A percentile compares a stretch with the other conserved stretches of the same genome.
These are phyloP conservation scores for Colletotrichum aenigma DNA, from an alignment of 2,329 filamentous ascomycete genomes.

Conservation along the genomic window DNA sequence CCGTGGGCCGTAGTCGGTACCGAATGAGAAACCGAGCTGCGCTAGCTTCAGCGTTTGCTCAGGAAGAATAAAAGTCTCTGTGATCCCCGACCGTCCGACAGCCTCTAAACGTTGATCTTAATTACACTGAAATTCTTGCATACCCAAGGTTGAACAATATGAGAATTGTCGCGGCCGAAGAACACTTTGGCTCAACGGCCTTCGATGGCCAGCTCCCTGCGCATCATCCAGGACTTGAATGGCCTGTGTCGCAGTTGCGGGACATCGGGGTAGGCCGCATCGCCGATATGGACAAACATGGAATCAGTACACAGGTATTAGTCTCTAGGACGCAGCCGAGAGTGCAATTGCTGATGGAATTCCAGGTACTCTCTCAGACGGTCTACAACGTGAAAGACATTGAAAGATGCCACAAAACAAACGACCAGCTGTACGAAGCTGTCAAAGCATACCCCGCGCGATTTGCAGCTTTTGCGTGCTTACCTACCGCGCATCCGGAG, in stretches of 20 bases:
- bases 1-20: not conserved
- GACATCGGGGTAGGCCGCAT: not conserved
- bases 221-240: not conserved
- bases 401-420: not conserved
- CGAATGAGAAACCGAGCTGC: not conserved
- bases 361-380: not conserved
- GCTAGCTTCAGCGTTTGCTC: not conserved
- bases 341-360: not conserved
- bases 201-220: not conserved
- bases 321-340: not conserved
- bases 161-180: not conserved
- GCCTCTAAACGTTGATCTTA: accelerated
- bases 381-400: not conserved
- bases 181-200: not conserved
- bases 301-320: not conserved
- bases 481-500: not conserved
- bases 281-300: not conserved
- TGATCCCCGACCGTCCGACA: accelerated
- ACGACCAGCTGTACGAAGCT: not conserved
- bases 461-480: not conserved
- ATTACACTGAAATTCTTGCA: not conserved
- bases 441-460: not conserved
- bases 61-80: not conserved
- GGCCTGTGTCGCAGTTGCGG: not conserved
- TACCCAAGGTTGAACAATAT: accelerated